Base-by-base conservation (phyloP, 1,139 yeast species). In the Blastobotrys capitulatus region DNA sequence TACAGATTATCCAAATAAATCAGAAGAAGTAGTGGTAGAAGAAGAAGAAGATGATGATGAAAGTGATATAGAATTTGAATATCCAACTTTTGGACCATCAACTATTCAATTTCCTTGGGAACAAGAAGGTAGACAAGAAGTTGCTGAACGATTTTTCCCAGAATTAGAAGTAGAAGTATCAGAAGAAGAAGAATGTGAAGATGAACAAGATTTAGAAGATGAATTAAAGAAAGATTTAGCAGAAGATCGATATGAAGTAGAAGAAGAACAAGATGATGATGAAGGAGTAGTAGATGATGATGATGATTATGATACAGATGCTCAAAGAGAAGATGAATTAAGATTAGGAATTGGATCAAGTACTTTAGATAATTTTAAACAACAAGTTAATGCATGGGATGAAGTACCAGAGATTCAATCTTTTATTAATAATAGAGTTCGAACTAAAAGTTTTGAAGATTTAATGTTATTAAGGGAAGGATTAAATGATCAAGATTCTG, bases 141-240 rank as follows among this genome's bases (percentile, higher is more conserved):
- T 19, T 16, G 45, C 50, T n/a, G 58, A 55, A 43, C 49, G 58
- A 1, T 51, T 52, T 15, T 55, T 55, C 44, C 50, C 50, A 42
- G 42, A 26, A 26, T 19, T 16, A 2, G 38, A 41, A 29, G 15
- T 27, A 5, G 44, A 42, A 27, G 42, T 37, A 4, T 39, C 16
- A 12, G 27, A 37, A 1, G 41, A 32, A n/a, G 12, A 19, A 19
- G 44, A 34, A 16, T 25, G 4, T 15, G 49, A 40, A 16, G 19
- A 10, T 15, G 49, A 40, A 2, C 13, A 15, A 16, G 31, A 20
- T 15, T 12, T 15, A 19, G 49, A 20, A n/a, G 46, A 29, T 13
- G 43, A 44, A 22, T 27, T 36, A 25, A 44, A 37, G 1, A 42
- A 39, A 22, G 44, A 27, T 5, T 9, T 29, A 10, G 18, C 38